Evolutionary conservation across 1,139 yeast species (phyloP).

Genomic region (Scheffersomyces quercinus): DNA sequence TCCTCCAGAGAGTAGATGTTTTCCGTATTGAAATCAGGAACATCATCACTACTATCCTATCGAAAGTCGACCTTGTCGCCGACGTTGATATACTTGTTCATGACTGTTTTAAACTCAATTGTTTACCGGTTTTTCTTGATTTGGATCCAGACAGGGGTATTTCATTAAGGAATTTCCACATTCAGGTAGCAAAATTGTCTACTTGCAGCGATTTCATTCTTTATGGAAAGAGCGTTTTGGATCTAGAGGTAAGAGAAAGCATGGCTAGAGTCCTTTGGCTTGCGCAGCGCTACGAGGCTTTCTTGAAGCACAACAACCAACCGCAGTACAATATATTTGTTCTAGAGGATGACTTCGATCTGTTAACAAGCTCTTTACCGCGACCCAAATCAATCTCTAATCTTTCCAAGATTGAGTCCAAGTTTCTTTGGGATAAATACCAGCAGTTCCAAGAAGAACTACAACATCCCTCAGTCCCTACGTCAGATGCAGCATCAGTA

Average conservation of each 20-base stretch:
- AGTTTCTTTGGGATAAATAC: slow-evolving; percentile 5
- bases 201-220: slow-evolving; percentile 68
- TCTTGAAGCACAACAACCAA: slow-evolving; percentile 5
- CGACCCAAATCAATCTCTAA: slow-evolving; percentile 4
- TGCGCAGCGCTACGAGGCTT: slow-evolving; percentile 49
- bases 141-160: slow-evolving; percentile 69
- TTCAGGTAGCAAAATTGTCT: slow-evolving; percentile 72
- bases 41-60: slow-evolving; percentile 20
- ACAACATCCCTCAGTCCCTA: background rate
- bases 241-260: slow-evolving; percentile 18
- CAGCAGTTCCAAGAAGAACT: background rate
- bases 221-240: slow-evolving; percentile 31
- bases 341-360: slow-evolving; percentile 7
- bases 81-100: slow-evolving; percentile 24
- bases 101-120: slow-evolving; percentile 47
- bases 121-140: slow-evolving; percentile 54
- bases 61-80: slow-evolving; percentile 12
- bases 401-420: slow-evolving; percentile 6
- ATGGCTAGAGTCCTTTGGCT: slow-evolving; percentile 53
- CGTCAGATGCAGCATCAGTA: slow-evolving; percentile 1
- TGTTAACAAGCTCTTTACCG: background rate
- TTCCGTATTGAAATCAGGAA: slow-evolving; percentile 35
- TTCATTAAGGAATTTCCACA: slow-evolving; percentile 72
- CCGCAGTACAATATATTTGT: slow-evolving; percentile 20
- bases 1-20: slow-evolving; percentile 51